phyloP scores from a whole-genome alignment of 306 rosid species.

The Quercus robur region DNA sequence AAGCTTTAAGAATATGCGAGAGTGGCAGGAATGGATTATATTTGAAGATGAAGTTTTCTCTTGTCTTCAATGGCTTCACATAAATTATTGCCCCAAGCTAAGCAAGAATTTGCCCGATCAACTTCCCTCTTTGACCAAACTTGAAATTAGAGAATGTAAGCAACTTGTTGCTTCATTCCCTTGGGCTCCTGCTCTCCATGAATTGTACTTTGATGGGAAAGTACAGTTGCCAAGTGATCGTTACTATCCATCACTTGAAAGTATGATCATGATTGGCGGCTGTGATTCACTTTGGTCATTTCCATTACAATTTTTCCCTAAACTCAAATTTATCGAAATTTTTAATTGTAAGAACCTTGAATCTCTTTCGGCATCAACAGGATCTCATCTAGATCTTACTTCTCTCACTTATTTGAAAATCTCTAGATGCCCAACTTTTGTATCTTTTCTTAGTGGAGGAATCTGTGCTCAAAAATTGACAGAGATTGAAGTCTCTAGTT shows the following conservation, averaged over 20 bases:
- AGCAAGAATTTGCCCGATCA: background rate
- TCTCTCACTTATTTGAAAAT: background rate
- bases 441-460: background rate
- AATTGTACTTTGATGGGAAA: background rate
- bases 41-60: background rate
- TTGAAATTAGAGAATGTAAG: background rate
- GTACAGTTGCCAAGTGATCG: background rate
- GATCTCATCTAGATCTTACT: background rate
- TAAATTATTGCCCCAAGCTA: background rate
- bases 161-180: background rate
- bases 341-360: background rate
- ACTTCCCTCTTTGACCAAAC: background rate
- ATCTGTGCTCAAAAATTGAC: background rate
- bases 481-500: fast-evolving
- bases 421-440: conserved; percentile 7
- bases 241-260: background rate
- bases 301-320: background rate
- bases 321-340: background rate
- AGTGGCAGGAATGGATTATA: conserved; percentile 5
- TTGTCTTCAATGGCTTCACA: background rate
- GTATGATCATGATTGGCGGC: background rate
- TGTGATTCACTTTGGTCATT: background rate
- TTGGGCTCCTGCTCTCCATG: background rate
- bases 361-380: background rate
- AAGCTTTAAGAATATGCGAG: background rate